Evolutionary conservation across 768 basidiomycete genomes (phyloP).

Genomic region (Leccinum subgranulosum): DNA sequence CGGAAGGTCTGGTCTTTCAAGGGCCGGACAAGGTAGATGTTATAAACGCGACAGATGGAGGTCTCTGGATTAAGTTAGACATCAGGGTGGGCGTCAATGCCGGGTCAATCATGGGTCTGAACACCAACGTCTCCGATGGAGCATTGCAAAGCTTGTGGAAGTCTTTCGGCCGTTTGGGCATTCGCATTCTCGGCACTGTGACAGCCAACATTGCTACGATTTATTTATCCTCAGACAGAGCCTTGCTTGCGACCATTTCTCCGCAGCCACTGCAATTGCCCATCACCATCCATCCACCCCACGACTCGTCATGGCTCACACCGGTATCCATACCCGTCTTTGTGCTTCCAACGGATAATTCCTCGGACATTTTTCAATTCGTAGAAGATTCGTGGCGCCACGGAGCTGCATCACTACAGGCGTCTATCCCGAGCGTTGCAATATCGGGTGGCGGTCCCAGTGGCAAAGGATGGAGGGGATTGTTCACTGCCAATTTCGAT

Average conservation of each 20-base stretch:
- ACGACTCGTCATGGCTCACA: constrained; percentile 56
- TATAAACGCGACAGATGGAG: constrained; percentile 59
- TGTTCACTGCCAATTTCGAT: constrained; percentile 37
- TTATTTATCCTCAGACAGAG: constrained; percentile 41
- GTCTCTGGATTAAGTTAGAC: constrained; percentile 55
- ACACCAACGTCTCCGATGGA: constrained; percentile 42
- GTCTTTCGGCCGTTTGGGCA: constrained; percentile 64
- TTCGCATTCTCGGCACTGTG: constrained; percentile 52
- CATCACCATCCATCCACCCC: constrained; percentile 37
- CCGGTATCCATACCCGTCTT: constrained; percentile 48
- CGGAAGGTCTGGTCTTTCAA: constrained; percentile 50
- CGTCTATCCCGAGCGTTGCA: constrained; percentile 39
- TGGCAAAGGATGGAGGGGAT: constrained; percentile 45
- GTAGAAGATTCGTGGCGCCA: constrained; percentile 55
- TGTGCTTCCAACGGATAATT: constrained; percentile 52
- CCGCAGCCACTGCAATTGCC: constrained; percentile 52
- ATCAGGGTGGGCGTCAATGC: constrained; percentile 67
- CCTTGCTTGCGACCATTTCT: constrained; percentile 46
- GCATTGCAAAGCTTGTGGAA: constrained; percentile 55
- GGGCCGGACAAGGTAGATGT: constrained; percentile 65
- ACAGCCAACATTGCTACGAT: constrained; percentile 55
- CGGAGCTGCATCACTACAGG: constrained; percentile 46
- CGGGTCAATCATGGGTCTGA: constrained; percentile 56
- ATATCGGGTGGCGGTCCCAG: constrained; percentile 51
- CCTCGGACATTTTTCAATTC: constrained; percentile 47